Evolutionary conservation across 1,284 basidiomycete genomes (phyloP), one percentile per base, ranked within the genome.

Genomic region (Pseudozyma sp.): DNA sequence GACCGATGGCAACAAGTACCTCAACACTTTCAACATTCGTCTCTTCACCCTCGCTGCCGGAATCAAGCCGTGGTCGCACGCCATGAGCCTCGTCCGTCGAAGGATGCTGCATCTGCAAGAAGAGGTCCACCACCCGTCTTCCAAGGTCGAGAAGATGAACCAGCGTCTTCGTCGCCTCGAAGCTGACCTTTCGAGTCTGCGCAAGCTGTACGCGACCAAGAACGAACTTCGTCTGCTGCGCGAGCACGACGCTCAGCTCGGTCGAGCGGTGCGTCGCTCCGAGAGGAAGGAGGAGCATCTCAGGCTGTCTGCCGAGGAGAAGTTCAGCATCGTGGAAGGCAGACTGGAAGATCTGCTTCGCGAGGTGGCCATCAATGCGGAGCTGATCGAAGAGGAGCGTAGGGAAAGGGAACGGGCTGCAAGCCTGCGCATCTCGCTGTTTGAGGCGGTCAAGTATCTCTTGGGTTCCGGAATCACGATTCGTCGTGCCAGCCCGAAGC

Each of bases 1-100:
- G 31, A 79, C 75, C 43, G 84, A 85, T 53, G 79, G 79, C 31
- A 64, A 70, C 48, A 64, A 75, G 31, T 81, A 79, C 40, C 70
- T 81, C 66, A 86, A 85, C 61, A 70, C 66, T 10, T 82, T 80
- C 65, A 77, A 83, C 68, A 81, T 85, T 39, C 75, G 81, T 7
- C 68, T 86, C 29, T 86, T 85, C 54, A 77, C 73, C 35, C 57
- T 85, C 42, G 84, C 85, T 16, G 81, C 83, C 4, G 80, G 81
- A 14, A 78, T 86, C 59, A 85, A 84, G 65, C 85, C 85, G 3
- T 78, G 79, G 68, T 67, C 75, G 29, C 81, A 78, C 58, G 70
- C 65, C 42, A 64, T 70, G 44, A 49, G 34, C 19, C 68, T 77
- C n/a, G 35, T 80, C 14, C 59, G 66, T 14, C 67, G 79, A 49